Evolutionary conservation across 2,329 filamentous ascomycete genomes (phyloP).

Genomic region (Neopestalotiopsis clavispora): DNA sequence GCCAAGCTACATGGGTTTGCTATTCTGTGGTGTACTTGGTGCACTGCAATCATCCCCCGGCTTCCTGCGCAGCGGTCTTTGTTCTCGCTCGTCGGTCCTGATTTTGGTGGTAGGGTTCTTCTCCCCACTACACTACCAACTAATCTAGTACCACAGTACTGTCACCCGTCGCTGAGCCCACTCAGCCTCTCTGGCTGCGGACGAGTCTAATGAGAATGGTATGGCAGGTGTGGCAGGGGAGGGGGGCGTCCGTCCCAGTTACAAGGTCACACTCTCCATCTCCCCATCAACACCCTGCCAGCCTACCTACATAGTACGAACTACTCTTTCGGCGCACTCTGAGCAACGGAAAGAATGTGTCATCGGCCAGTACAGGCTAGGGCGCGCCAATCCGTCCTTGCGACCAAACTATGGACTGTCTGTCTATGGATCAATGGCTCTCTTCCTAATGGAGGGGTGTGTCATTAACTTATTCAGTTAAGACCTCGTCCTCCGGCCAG

Average conservation of each 20-base stretch:
- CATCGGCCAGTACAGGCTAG: conserved; percentile 13
- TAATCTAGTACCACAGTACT: not conserved
- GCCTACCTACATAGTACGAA: too few relatives aligned
- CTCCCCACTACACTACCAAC: not conserved
- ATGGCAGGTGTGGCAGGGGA: not conserved
- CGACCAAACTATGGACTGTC: not conserved
- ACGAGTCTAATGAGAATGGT: not conserved
- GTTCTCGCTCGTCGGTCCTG: not conserved
- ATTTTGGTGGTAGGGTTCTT: not conserved
- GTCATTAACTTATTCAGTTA: not conserved
- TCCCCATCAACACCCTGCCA: conserved; percentile 8
- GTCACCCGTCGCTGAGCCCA: conserved; percentile 11
- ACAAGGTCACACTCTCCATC: not conserved
- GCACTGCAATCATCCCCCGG: not conserved
- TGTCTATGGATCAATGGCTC: conserved; percentile 3
- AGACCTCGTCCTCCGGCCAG: not conserved
- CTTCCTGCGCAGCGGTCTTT: not conserved
- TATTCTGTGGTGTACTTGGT: too few relatives aligned
- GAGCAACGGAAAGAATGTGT: conserved; percentile 13
- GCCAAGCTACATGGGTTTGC: too few relatives aligned
- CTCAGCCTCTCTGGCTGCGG: conserved; percentile 16
- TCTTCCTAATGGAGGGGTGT: conserved; percentile 8
- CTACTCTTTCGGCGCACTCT: conserved; percentile 1
- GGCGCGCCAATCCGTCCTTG: not conserved
- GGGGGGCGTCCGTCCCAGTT: not conserved